Evolutionary conservation across 352 stramenopile species (phyloP).

Genomic region (Phytopythium vexans): DNA sequence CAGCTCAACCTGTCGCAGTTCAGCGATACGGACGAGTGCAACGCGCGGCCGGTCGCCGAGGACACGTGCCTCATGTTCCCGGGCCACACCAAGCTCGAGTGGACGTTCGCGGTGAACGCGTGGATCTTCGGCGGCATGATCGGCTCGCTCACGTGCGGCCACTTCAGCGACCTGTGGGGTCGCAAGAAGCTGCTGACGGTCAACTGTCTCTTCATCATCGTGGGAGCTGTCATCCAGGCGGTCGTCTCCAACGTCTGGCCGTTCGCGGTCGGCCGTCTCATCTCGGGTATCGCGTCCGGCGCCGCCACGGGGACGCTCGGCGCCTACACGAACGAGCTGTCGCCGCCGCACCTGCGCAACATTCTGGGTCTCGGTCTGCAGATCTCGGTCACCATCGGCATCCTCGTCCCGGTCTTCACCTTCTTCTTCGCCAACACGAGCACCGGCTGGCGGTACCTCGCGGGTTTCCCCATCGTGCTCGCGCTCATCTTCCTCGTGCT

Average conservation of each 20-base stretch:
- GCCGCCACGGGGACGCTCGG: no score
- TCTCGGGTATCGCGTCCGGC: no score
- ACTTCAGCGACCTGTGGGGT: slow-evolving; percentile 24
- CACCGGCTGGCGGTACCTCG: no score
- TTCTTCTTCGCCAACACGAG: no score
- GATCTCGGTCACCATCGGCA: no score
- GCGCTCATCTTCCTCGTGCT: no score
- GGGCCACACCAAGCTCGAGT: slow-evolving; percentile 41
- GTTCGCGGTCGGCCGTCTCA: slow-evolving; percentile 33
- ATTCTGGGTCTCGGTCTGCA: no score
- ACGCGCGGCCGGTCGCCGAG: slow-evolving; percentile 27
- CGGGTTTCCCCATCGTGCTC: no score
- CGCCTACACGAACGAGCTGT: no score
- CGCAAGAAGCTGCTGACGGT: slow-evolving; percentile 24
- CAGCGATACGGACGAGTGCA: slow-evolving; percentile 33
- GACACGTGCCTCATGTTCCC: slow-evolving; percentile 61
- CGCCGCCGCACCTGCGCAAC: no score
- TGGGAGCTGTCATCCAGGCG: slow-evolving; percentile 29
- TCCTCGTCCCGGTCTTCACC: no score
- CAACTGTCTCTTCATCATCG: slow-evolving; percentile 48
- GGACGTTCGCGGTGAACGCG: slow-evolving; percentile 39
- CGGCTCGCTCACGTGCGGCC: slow-evolving; percentile 33
- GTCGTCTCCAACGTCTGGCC: slow-evolving; percentile 22
- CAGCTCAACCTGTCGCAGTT: slow-evolving; percentile 53
- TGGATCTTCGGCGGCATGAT: slow-evolving; percentile 61